Percentiles rank a stretch among this genome's conserved stretches.
phyloP scores from a whole-genome alignment of 176 grass and related monocot genomes.

The Musa beccarii region DNA sequence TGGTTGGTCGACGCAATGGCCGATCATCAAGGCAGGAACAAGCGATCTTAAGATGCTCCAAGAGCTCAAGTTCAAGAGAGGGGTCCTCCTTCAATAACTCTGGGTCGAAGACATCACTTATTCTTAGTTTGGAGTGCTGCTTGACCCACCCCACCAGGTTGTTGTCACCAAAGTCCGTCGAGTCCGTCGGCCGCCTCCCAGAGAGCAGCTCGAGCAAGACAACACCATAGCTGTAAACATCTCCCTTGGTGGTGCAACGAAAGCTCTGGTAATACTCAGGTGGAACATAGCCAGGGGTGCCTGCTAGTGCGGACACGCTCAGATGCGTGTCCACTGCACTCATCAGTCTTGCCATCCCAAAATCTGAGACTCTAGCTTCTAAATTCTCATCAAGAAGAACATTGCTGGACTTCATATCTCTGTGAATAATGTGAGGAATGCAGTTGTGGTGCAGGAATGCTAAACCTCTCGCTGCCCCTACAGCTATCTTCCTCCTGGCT shows the following conservation, averaged over 20 bases:
- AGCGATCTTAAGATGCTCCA: slow-evolving; percentile 29
- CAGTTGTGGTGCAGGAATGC: slow-evolving; percentile 28
- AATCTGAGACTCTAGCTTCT: slow-evolving; percentile 24
- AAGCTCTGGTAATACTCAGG: slow-evolving; percentile 31
- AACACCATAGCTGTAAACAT: slow-evolving; percentile 28
- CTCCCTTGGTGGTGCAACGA: slow-evolving; percentile 24
- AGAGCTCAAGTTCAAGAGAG: slow-evolving; percentile 14
- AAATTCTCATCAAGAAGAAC: slow-evolving; percentile 25
- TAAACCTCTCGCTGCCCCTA: slow-evolving; percentile 22
- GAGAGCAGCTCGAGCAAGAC: slow-evolving; percentile 28
- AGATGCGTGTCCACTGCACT: slow-evolving; percentile 18
- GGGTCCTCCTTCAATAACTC: slow-evolving; percentile 19
- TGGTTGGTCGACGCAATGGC: slow-evolving; percentile 12
- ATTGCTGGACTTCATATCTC: slow-evolving; percentile 32
- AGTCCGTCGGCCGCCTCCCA: slow-evolving; percentile 13
- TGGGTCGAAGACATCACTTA: slow-evolving; percentile 22
- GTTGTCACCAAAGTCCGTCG: slow-evolving; percentile 13
- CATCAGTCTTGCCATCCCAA: slow-evolving; percentile 27
- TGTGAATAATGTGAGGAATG: slow-evolving; percentile 24
- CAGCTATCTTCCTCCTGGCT: slow-evolving; percentile 17
- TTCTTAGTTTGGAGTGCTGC: slow-evolving; percentile 19
- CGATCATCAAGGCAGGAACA: slow-evolving; percentile 23
- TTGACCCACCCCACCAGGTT: slow-evolving; percentile 29
- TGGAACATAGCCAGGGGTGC: slow-evolving; percentile 26
- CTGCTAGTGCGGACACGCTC: slow-evolving; percentile 21